Evolutionary conservation across 305 asterid genomes (phyloP).

Genomic region (Fraxinus latifolia): DNA sequence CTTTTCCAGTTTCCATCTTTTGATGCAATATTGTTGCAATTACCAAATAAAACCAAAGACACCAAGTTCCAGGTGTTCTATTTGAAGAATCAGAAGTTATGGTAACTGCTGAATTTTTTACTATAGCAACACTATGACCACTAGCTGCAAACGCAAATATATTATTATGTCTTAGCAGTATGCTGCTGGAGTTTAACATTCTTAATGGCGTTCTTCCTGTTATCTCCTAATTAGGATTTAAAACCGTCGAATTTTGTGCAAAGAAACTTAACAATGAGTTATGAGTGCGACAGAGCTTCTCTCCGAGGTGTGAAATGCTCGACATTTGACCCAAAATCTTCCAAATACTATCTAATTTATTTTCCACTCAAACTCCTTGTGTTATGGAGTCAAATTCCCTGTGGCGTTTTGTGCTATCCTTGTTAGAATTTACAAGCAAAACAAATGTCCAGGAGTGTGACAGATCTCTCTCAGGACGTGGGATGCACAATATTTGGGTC

Average conservation of each 20-base stretch:
- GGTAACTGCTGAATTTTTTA: background rate
- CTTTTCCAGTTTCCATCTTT: background rate
- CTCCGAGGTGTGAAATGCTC: background rate
- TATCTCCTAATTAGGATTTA: background rate
- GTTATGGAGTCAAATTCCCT: background rate
- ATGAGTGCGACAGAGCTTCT: background rate
- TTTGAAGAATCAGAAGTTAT: background rate
- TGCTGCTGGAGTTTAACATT: background rate
- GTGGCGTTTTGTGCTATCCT: background rate
- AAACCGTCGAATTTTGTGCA: background rate
- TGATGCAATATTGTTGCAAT: background rate
- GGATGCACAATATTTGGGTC: background rate
- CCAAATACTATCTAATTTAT: background rate
- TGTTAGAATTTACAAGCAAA: background rate
- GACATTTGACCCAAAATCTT: background rate
- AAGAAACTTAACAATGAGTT: background rate
- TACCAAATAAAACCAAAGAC: background rate
- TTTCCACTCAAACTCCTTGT: background rate
- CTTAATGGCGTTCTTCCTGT: background rate
- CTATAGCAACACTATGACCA: background rate
- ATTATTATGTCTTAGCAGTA: background rate
- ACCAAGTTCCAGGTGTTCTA: background rate
- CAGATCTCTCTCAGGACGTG: background rate
- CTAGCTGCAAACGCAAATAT: background rate
- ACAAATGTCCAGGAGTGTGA: background rate